Conservation (phyloP, 2,329 filamentous ascomycete species). For the Bipolaris oryzae region DNA sequence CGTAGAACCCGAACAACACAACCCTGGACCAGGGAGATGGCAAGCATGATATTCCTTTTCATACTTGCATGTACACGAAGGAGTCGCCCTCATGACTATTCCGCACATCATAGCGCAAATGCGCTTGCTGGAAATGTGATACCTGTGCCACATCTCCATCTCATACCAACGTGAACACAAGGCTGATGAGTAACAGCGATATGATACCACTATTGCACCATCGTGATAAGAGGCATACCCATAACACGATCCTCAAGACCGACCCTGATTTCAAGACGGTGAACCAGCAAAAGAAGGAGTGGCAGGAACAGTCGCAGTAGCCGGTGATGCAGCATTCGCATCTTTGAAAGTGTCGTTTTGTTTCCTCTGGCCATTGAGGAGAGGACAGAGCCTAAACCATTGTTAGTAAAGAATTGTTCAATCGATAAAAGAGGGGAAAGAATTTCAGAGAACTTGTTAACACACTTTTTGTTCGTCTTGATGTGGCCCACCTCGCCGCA, state of each 20-base stretch:
- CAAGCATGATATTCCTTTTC: too few relatives aligned
- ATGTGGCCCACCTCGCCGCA: conserved; percentile 97
- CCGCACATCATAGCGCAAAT: too few relatives aligned
- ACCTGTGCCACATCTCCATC: background rate
- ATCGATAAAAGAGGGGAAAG: background rate
- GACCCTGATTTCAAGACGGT: background rate
- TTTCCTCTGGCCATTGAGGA: conserved; percentile 48
- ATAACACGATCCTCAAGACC: background rate
- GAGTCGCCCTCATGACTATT: too few relatives aligned
- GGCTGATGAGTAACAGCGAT: background rate
- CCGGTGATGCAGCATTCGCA: conserved; percentile 39
- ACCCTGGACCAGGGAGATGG: too few relatives aligned
- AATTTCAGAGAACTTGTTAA: background rate
- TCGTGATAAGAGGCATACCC: background rate
- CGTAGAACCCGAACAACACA: background rate
- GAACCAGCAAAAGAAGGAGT: conserved; percentile 25
- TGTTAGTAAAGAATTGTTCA: conserved; percentile 23
- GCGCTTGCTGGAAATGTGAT: background rate
- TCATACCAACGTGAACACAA: background rate
- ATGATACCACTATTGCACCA: background rate
- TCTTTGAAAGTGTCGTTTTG: conserved; percentile 48
- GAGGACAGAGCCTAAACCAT: conserved; percentile 42
- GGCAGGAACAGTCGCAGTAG: conserved; percentile 14
- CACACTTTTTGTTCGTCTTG: conserved; percentile 96
- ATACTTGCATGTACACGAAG: too few relatives aligned